These are phyloP conservation scores for Gilbertella persicaria DNA, from an alignment of 371 early-diverging fungal genomes.

Conservation along the genomic window DNA sequence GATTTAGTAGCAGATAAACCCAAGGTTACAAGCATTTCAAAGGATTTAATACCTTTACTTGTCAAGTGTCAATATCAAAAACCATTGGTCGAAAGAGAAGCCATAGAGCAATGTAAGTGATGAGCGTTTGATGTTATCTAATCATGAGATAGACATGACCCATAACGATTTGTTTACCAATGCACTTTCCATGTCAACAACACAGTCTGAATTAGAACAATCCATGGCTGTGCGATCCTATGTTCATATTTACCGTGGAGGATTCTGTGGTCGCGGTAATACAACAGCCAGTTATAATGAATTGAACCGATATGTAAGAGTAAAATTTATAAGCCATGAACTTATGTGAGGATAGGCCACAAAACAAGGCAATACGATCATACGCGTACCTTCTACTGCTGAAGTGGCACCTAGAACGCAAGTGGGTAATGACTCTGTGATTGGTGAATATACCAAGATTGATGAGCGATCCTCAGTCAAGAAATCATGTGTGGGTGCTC, in stretches of 20 bases:
- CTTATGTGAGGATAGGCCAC: conserved; percentile 38
- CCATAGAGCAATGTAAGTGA: conserved; percentile 62
- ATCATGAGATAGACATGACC: no score
- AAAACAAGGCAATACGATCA: conserved; percentile 57
- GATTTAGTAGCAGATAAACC: conserved; percentile 74
- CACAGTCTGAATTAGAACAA: conserved; percentile 38
- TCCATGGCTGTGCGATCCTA: conserved; percentile 32
- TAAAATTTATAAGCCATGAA: background rate
- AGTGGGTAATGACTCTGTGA: conserved; percentile 89
- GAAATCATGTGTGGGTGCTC: conserved; percentile 89
- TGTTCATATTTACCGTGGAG: conserved; percentile 49
- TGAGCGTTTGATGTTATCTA: conserved; percentile 10
- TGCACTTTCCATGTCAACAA: conserved; percentile 51
- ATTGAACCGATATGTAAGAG: conserved; percentile 78
- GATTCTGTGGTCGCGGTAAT: conserved; percentile 77
- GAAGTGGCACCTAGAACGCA: conserved; percentile 69
- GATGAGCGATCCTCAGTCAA: conserved; percentile 91
- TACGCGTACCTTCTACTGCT: conserved; percentile 63
- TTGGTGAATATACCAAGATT: conserved; percentile 88
- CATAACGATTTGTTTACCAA: conserved; percentile 38
- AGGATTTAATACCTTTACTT: conserved; percentile 84
- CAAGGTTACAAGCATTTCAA: conserved; percentile 74
- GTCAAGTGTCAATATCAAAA: conserved; percentile 78
- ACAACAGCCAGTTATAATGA: conserved; percentile 85
- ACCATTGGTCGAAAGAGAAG: conserved; percentile 65